phyloP scores from a whole-genome alignment of 495 filamentous ascomycete genomes.

The Talaromyces proteolyticus region DNA sequence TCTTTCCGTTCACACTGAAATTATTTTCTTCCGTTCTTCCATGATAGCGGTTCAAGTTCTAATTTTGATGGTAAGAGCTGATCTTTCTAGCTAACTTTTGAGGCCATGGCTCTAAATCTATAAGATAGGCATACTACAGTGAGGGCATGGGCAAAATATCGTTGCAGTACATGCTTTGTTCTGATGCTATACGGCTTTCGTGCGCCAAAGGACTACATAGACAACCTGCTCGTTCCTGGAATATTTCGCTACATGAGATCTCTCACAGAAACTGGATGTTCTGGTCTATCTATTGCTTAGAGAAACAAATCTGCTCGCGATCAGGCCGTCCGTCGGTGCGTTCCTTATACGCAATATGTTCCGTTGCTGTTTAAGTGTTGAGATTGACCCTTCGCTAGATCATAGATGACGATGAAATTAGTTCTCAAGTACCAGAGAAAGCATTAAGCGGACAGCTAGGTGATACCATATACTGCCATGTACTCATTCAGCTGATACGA shows the following conservation, averaged over 20 bases:
- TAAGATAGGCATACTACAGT: background rate
- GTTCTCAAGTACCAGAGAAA: background rate
- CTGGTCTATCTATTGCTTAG: conserved; percentile 1
- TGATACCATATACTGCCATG: background rate
- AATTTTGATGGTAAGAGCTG: background rate
- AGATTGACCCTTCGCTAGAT: background rate
- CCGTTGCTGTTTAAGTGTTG: background rate
- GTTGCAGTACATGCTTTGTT: conserved; percentile 1
- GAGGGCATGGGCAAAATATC: conserved; percentile 1
- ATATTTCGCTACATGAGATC: background rate
- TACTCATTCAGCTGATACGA: background rate
- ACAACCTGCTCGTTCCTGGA: conserved; percentile 2
- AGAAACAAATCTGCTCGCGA: conserved; percentile 3
- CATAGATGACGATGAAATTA: conserved; percentile 4
- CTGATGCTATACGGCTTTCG: conserved; percentile 1
- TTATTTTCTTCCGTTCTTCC: background rate
- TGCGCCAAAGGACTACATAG: conserved; percentile 1
- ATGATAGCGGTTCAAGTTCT: background rate
- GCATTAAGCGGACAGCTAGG: conserved; percentile 2
- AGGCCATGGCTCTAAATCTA: background rate
- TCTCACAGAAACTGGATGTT: conserved; percentile 1
- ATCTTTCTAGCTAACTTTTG: background rate
- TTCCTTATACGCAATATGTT: background rate
- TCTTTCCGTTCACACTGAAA: background rate
- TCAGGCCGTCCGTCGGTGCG: conserved; percentile 1